Evolutionary conservation across 495 filamentous ascomycete species (phyloP), one percentile per base, ranked within the genome.

Genomic region (Penicillium chermesinum): DNA sequence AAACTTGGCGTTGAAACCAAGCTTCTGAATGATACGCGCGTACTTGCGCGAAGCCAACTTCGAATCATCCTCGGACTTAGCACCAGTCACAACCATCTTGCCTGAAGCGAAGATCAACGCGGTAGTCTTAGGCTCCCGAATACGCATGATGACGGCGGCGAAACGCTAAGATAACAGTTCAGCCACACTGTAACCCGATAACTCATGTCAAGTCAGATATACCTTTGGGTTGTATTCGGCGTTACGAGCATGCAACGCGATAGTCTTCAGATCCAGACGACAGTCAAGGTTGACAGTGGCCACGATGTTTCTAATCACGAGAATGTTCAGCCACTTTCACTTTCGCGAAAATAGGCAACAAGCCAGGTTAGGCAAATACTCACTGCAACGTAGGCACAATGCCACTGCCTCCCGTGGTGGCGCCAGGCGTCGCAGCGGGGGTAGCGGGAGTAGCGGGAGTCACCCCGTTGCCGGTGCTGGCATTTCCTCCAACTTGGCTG

Each of bases 71-170:
- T 98, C 93, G 1, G 90, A 96, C 74, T 98, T 98, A 45, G 94
- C 93, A 71, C 93, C 93, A 27, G 93, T 98, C 25, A 98, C 93
- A 36, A 98, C 93, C 93, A 98, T 98, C 83, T 98, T 98, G 72
- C 93, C 93, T 0, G 87, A 91, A 14, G 93, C 93, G 64, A 98
- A 98, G 78, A 98, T 96, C 34, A 98, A 73, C 1, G 93, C 93
- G 8, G 93, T 98, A 2, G 93, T 98, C 78, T 98, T 98, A 18
- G 93, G 93, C 56, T 98, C 93, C 59, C 93, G 94, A 62, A 98
- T 98, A 72, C 93, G 89, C 94, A 98, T 98, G 75, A 98, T 97
- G 48, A 98, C 93, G 65, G 93, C 93, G 45, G 93, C 93, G 65
- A 98, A 98, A 87, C 93, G 93, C 93, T 97, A 82, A 62, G 59